Conservation (phyloP, 139 green algal genomes). For the Edaphochlamys debaryana region DNA sequence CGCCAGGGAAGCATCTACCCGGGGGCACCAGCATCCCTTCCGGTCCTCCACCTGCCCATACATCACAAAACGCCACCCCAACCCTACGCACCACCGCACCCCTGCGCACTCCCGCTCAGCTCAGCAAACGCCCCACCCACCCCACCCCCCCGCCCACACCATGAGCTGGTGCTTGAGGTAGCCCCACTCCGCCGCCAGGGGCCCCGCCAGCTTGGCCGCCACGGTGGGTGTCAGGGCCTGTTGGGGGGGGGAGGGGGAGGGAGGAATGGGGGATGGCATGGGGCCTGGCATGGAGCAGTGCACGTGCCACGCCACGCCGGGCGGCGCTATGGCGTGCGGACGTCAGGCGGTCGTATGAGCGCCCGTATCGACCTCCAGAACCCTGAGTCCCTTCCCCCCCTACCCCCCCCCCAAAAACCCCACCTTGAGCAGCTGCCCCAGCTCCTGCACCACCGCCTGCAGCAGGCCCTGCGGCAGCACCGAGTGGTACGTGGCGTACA, state of each 20-base stretch:
- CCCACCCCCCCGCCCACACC: not conserved
- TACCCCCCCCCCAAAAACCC: not conserved
- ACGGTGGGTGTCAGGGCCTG: constrained; percentile 17
- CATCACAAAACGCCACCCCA: too few species aligned
- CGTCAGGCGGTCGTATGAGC: too few species aligned
- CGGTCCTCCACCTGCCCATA: too few species aligned
- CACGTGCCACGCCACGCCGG: too few species aligned
- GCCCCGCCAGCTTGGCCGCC: constrained; percentile 6
- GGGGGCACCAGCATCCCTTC: too few species aligned
- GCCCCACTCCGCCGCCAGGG: constrained; percentile 17
- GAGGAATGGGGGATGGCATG: not conserved
- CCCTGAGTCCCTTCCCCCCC: too few species aligned
- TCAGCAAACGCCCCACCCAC: too few species aligned
- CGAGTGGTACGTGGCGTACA: constrained; percentile 20
- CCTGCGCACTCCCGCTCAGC: too few species aligned
- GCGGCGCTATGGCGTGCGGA: too few species aligned
- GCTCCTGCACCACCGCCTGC: constrained; percentile 27
- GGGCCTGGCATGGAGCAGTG: not conserved
- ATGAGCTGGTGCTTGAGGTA: constrained; percentile 21
- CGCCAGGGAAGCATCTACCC: too few species aligned
- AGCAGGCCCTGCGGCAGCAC: constrained; percentile 23
- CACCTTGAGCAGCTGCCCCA: constrained; percentile 23
- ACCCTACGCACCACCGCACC: too few species aligned
- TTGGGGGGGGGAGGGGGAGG: not conserved
- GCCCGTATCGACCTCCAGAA: too few species aligned